phyloP scores from a whole-genome alignment of 1,284 basidiomycete species.

The Microbotryum lychnidis-dioicae region DNA sequence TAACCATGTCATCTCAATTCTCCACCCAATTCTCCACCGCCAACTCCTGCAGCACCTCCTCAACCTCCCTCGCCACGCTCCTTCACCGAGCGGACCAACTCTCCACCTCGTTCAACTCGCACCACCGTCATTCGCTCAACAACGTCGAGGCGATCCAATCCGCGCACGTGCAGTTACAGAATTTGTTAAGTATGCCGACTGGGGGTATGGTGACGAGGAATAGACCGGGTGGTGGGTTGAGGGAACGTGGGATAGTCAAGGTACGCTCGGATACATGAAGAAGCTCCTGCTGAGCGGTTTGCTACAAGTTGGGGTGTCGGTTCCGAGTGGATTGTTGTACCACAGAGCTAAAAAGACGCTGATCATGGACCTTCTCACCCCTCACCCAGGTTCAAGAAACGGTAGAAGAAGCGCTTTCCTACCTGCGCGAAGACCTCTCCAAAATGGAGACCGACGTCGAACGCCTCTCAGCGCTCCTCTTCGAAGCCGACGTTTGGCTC shows the following conservation, averaged over 20 bases:
- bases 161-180: conserved; percentile 21
- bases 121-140: conserved; percentile 23
- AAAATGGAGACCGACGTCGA: conserved; percentile 29
- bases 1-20: too few relatives aligned
- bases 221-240: conserved; percentile 25
- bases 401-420: conserved; percentile 22
- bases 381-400: conserved; percentile 23
- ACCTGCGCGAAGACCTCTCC: conserved; percentile 19
- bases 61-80: conserved; percentile 14
- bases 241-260: conserved; percentile 21
- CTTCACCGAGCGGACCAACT: conserved; percentile 28
- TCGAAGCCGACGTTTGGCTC: conserved; percentile 27
- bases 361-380: too few relatives aligned
- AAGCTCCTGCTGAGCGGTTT: too few relatives aligned
- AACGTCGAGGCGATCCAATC: conserved; percentile 16
- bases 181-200: conserved; percentile 20
- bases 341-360: too few relatives aligned
- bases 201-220: conserved; percentile 16
- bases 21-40: too few relatives aligned
- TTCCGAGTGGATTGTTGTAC: too few relatives aligned
- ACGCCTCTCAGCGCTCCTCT: conserved; percentile 21
- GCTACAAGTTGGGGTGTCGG: too few relatives aligned
- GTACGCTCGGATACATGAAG: not conserved
- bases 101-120: conserved; percentile 20
- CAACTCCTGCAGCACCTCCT: too few relatives aligned